Evolutionary conservation across 805 yeast species (phyloP).

Genomic region (Cephaloascus fragrans): DNA sequence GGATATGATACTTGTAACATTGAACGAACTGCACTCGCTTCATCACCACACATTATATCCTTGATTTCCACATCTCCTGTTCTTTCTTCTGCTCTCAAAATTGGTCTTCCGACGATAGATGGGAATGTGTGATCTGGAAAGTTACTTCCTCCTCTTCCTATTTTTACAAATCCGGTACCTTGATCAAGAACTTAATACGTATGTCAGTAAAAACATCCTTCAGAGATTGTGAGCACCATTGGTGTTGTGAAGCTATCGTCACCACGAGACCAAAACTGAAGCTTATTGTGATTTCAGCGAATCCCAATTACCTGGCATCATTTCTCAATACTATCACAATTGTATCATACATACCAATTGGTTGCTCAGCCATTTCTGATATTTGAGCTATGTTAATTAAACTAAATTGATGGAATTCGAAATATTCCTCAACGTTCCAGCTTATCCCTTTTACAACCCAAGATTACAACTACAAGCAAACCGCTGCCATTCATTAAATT

Average conservation of each 20-base stretch:
- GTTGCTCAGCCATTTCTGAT: conserved; percentile 5
- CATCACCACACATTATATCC: conserved; percentile 97
- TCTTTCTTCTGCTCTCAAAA: conserved; percentile 92
- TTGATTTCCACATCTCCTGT: conserved; percentile 68
- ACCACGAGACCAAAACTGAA: not conserved
- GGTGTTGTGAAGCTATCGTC: not conserved
- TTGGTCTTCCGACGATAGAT: conserved; percentile 95
- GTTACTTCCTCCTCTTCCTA: conserved; percentile 94
- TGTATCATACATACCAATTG: conserved; percentile 5
- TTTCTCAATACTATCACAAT: too few species aligned
- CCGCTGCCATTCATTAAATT: not conserved
- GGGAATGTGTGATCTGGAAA: conserved; percentile 97
- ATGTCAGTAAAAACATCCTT: not conserved
- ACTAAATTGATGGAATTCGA: not conserved
- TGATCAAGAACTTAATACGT: conserved; percentile 75
- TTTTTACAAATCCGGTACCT: conserved; percentile 97
- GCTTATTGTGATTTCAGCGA: not conserved
- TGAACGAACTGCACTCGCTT: conserved; percentile 85
- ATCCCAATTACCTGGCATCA: too few species aligned
- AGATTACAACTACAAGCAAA: not conserved
- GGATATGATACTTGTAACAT: conserved; percentile 92
- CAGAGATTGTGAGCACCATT: not conserved
- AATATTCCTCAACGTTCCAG: too few species aligned
- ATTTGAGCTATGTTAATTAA: not conserved
- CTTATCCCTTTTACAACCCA: too few species aligned